Base-by-base conservation (phyloP, 306 rosid species). In the Myrica gale region DNA sequence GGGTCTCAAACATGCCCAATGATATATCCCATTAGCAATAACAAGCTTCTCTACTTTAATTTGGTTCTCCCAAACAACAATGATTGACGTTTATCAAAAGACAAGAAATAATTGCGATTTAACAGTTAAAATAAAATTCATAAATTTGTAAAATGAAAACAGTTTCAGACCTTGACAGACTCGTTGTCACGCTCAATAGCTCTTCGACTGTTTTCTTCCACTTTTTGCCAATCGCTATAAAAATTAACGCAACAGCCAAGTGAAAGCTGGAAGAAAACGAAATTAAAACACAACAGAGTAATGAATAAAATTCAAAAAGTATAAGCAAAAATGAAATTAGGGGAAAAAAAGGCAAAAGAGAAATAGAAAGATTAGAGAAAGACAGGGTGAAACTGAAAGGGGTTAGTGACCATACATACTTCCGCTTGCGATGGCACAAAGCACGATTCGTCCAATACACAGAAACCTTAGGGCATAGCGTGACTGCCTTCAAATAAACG, bases 391-490 rank as follows among this genome's bases (percentile, higher is more conserved):
- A 23, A 0, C 20, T 58, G 32, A 55, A 74, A 58, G 13, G 73
- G 69, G 57, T 50, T 2, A 15, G 48, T 53, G 60, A 46, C 71
- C 75, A 71, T 73, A 90, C 98, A 82, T 89, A 96, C 99, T 87
- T 87, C 82, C 96, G 89, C 83, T 87, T 92, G 77, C 47, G 98
- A 92, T 96, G 96, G 76, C 98, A 96, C 13, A 90, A 80, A 78
- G 98, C 99, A 57, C 99, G 98, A 87, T 92, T 96, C 48, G 98
- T 92, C 82, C 78, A 89, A 82, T 88, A 92, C 23, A 92, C 86
- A 43, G 96, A 82, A 86, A 92, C 89, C 71, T 87, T 80, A 4
- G 99, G 99, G 82, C 93, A 89, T 21, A 92, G 89, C 19, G 99
- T 88, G 75, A 88, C 86, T 54, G 92, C 92, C 92, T 88, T 53